Conservation (phyloP, 1,139 yeast genomes). For the Candida sp. region DNA sequence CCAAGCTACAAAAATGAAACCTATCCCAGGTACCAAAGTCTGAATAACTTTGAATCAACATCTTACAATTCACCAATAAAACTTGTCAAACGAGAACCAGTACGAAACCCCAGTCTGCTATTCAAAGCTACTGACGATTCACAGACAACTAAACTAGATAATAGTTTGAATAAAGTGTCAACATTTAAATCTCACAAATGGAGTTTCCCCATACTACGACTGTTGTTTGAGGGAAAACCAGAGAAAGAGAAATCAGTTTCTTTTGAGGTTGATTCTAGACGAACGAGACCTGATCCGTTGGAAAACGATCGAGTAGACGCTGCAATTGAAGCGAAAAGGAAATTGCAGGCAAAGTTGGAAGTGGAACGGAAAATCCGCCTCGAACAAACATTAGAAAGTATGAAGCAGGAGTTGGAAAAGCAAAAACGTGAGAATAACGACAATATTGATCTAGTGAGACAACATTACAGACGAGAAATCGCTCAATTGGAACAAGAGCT, state of each 20-base stretch:
- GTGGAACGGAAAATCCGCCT: neutral
- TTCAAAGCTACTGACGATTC: neutral
- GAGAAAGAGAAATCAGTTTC: neutral
- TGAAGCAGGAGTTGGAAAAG: slow-evolving; percentile 1
- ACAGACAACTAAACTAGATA: neutral
- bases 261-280: neutral
- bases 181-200: neutral
- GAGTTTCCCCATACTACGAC: slow-evolving; percentile 1
- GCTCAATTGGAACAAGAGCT: neutral
- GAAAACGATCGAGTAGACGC: slow-evolving; percentile 5
- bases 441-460: neutral
- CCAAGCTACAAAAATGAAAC: neutral
- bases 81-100: neutral
- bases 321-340: slow-evolving; percentile 2
- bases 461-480: neutral
- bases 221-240: neutral
- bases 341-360: neutral
- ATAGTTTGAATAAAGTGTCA: neutral
- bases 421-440: slow-evolving; percentile 1
- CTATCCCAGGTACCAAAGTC: too few species aligned
- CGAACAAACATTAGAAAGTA: neutral
- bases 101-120: neutral
- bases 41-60: too few species aligned
- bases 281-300: neutral
- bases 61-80: neutral